Evolutionary conservation across 768 basidiomycete species (phyloP), one percentile per base, ranked within the genome.

Genomic region (Lactarius sp.): DNA sequence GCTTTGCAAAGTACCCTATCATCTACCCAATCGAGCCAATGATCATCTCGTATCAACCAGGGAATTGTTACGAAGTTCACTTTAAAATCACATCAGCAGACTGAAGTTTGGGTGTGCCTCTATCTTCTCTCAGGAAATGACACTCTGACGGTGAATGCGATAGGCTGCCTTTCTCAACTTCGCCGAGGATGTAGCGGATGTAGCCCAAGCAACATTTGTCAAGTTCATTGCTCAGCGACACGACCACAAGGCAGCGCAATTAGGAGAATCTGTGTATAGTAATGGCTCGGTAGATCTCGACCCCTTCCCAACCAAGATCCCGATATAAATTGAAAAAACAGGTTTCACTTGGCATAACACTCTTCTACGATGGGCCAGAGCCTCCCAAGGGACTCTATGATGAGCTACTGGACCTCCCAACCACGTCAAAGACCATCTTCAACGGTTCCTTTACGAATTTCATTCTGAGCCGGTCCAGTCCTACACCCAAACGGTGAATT

Each of bases 331-430:
- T 1, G 33, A 13, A 14, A 2, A 20, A 46, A 8, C 27, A 63
- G 65, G 47, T 53, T 37, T 16, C 13, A 22, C 42, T 64, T 41
- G 52, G 42, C 18, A 8, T 60, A 14, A 31, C 46, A 4, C 52
- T 85, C 20, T 86, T 85, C 71, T 85, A 86, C 66, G 80, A 86
- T 65, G 81, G 69, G 0, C 83, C 83, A 12, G 74, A 65, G 0
- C 77, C 76, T 1, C 81, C 80, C 0, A 49, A 68, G 0, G 79
- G 78, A 31, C 74, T 80, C 7, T 83, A 81, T 61, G 80, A 83
- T 53, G 75, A 72, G 6, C 80, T 83, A 64, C 64, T 81, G 22
- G 70, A 72, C 1, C 75, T 82, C 34, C 75, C 77, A 16, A 60
- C 66, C 18, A 49, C 80, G 20, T 67, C 70, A 1, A 68, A 61